Evolutionary conservation across 2,329 filamentous ascomycete species (phyloP).

Genomic region (Stemphylium lycopersici): DNA sequence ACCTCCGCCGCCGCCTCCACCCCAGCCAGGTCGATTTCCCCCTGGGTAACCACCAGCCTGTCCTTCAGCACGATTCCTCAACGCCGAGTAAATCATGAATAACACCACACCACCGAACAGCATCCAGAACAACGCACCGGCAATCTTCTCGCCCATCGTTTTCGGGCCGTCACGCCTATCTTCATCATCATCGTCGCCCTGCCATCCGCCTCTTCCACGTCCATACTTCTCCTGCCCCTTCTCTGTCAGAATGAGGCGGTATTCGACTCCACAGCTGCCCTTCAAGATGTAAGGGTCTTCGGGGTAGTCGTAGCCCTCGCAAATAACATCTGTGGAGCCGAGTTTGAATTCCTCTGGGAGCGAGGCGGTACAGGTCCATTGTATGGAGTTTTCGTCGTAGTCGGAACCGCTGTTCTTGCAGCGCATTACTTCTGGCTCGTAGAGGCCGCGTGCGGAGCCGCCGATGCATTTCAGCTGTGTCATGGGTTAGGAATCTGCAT

Average conservation of each 20-base stretch:
- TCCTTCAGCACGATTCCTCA: conserved; percentile 37
- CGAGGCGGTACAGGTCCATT: conserved; percentile 85
- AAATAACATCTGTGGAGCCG: conserved; percentile 86
- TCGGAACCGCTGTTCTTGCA: conserved; percentile 85
- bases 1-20: conserved; percentile 51
- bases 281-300: conserved; percentile 87
- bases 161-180: conserved; percentile 49
- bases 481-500: conserved; percentile 13
- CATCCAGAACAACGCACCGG: conserved; percentile 61
- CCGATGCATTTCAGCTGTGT: conserved; percentile 75
- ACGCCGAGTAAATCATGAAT: conserved; percentile 68
- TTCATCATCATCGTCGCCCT: conserved; percentile 38
- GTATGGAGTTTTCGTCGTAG: conserved; percentile 82
- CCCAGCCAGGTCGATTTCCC: conserved; percentile 42
- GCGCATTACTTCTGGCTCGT: conserved; percentile 81
- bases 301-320: conserved; percentile 80
- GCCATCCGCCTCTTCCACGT: conserved; percentile 52
- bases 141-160: conserved; percentile 38
- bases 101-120: conserved; percentile 65
- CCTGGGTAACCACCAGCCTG: conserved; percentile 30
- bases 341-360: conserved; percentile 72
- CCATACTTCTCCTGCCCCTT: conserved; percentile 76
- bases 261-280: conserved; percentile 92
- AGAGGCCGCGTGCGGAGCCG: conserved; percentile 64
- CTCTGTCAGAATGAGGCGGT: conserved; percentile 78